Evolutionary conservation across 169 alveolate species (phyloP), one percentile per base, ranked within the genome.

Genomic region (Perkinsus olseni): DNA sequence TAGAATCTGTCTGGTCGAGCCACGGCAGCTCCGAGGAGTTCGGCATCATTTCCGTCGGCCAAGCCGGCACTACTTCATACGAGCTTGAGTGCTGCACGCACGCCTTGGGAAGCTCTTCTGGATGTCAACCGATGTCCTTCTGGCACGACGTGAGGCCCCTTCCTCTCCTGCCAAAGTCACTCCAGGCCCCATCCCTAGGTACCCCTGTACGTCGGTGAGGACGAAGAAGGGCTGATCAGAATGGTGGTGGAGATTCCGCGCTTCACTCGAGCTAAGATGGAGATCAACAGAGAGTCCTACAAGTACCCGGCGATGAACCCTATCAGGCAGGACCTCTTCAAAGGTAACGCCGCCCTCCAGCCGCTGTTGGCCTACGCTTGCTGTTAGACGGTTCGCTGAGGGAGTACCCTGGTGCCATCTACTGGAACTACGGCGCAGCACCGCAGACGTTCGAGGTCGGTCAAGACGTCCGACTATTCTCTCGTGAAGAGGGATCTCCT

Each of bases 391-490:
- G 92, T 91, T 91, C 91, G 92, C 90, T 94, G 91, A 94, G 96
- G 0, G 94, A 93, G 93, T 96, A 96, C 74, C 97, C 96, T 90
- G 97, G 98, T 38, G 97, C 98, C 28, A 95, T 96, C 94, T 96
- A 95, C 92, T 97, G 98, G 98, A 97, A 98, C 94, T 98, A 98
- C 95, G 99, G 99, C 38, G 97, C 98, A 93, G 93, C 98, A 38
- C 99, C 99, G 0, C 98, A 96, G 92, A 98, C 99, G 36, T 98
- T 99, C 99, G 99, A 98, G 93, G 98, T 97, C 39, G 34, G 82
- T n/a, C 98, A 98, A 36, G 94, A 95, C 62, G 48, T 28, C 10
- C 11, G 50, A 40, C 11, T 40, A 40, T 40, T 40, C 50, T 11
- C 11, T 3, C 3, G 50, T 6, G 11, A 40, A 40, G 50, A 40